Conservation (phyloP, 2,329 filamentous ascomycete genomes). For the Curvularia verruculosa region DNA sequence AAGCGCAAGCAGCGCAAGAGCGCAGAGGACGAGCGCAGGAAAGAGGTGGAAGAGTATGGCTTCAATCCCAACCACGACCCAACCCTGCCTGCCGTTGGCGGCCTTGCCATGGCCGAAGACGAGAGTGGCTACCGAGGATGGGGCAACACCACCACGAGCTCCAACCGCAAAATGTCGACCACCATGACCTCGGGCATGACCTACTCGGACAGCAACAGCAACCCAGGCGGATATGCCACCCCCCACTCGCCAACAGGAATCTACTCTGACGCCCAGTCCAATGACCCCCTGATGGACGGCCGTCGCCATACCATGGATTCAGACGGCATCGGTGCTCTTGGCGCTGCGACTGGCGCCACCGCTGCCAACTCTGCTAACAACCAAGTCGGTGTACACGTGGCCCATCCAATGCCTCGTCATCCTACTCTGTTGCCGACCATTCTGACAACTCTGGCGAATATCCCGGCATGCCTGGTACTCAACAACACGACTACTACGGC, state of each 20-base stretch:
- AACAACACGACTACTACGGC: slow-evolving; percentile 59
- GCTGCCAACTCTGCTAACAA: slow-evolving; percentile 69
- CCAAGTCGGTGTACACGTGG: slow-evolving; percentile 75
- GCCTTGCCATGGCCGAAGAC: slow-evolving; percentile 72
- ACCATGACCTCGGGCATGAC: slow-evolving; percentile 78
- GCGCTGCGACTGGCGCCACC: slow-evolving; percentile 48
- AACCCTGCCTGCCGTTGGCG: slow-evolving; percentile 67
- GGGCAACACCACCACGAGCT: slow-evolving; percentile 79
- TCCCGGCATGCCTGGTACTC: slow-evolving; percentile 53
- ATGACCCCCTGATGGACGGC: slow-evolving; percentile 65
- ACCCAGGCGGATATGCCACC: slow-evolving; percentile 58
- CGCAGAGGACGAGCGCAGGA: slow-evolving; percentile 85
- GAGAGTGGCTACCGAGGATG: slow-evolving; percentile 88
- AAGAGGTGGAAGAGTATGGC: slow-evolving; percentile 96
- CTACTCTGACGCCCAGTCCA: slow-evolving; percentile 71
- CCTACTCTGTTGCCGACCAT: slow-evolving; percentile 81
- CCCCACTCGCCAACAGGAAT: slow-evolving; percentile 68
- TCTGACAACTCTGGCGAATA: slow-evolving; percentile 69
- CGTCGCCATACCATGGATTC: slow-evolving; percentile 65
- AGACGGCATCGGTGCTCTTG: slow-evolving; percentile 83
- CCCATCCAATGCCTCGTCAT: slow-evolving; percentile 93
- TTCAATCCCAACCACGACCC: slow-evolving; percentile 98
- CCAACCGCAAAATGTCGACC: slow-evolving; percentile 79
- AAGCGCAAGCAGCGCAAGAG: slow-evolving; percentile 84
- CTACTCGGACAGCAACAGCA: slow-evolving; percentile 73